A percentile compares a stretch with the other conserved stretches of the same genome.
These are phyloP conservation scores for Penicillium dipodomyicola DNA, from an alignment of 495 filamentous ascomycete genomes.

Conservation along the genomic window DNA sequence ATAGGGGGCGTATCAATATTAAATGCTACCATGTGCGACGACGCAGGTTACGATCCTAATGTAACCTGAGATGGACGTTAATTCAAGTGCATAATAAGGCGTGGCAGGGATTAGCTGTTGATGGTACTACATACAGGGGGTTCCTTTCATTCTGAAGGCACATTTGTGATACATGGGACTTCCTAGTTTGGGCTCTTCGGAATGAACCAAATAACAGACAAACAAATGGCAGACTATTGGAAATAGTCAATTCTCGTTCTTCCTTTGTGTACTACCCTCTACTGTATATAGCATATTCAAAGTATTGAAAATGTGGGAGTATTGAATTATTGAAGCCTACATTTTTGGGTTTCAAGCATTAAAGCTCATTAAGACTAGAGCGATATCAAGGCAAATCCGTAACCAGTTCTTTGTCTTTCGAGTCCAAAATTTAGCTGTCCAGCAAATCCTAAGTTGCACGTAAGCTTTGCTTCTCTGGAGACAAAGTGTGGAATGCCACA, in stretches of 20 bases:
- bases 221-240: not conserved
- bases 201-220: not conserved
- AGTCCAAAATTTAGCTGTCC: not conserved
- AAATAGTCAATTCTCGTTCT: not conserved
- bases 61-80: conserved; percentile 3
- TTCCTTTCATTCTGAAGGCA: not conserved
- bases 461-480: not conserved
- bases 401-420: not conserved
- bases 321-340: not conserved
- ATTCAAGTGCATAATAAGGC: not conserved
- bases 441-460: not conserved
- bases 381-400: not conserved
- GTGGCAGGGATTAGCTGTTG: not conserved
- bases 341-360: not conserved
- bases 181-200: not conserved
- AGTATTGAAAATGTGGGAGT: not conserved
- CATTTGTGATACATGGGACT: conserved; percentile 1
- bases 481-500: not conserved
- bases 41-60: not conserved
- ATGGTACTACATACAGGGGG: not conserved
- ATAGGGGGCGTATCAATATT: not conserved
- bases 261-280: not conserved
- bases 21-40: conserved; percentile 3
- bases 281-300: not conserved
- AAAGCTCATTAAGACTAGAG: not conserved